Evolutionary conservation across 2,329 filamentous ascomycete genomes (phyloP), one percentile per base, ranked within the genome.

Genomic region (Cordyceps fumosorosea): DNA sequence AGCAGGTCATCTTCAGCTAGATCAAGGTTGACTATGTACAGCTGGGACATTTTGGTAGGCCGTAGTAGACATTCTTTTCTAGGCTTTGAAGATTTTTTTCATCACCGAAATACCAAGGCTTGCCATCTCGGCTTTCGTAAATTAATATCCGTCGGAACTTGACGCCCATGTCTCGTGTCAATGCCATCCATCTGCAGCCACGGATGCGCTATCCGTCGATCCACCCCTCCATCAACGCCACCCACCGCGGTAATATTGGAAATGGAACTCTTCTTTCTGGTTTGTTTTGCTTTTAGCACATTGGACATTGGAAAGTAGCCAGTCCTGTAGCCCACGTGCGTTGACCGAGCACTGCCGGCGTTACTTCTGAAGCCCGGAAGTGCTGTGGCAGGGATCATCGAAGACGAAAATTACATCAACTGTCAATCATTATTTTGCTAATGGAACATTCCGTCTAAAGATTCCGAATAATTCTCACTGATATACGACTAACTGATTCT

Each of bases 1-100:
- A 66, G 47, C 65, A 67, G 56, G 44, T 67, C 6, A 56, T 51
- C 14, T 66, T 66, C n/a, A 57, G 55, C 24, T 66, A 64, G 50
- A 24, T 55, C 5, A 8, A 32, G 8, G 29, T 32, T 32, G 29
- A 8, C 29, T 32, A 32, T 32, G 29, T 8, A 32, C 34, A 37
- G 34, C 34, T 14, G 12, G 34, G 11, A 37, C 34, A 37, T 37
- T 12, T 14, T 4, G 12, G 11, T 37, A 12, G 34, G 10, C 34
- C 34, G 11, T 7, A 37, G 11, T 37, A 11, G 8, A 37, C 8
- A 6, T n/a, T n/a, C 11, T 10, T 7, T 37, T 7, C 34, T 37
- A 37, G 26, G 6, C 29, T 29, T 29, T 29, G 5, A 7, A 37
- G 34, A 4, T 2, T 37, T 12, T n/a, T 37, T 37, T 14, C 5